These are phyloP conservation scores for Drosera capensis DNA, from an alignment of 148 eudicot genomes.

Conservation along the genomic window DNA sequence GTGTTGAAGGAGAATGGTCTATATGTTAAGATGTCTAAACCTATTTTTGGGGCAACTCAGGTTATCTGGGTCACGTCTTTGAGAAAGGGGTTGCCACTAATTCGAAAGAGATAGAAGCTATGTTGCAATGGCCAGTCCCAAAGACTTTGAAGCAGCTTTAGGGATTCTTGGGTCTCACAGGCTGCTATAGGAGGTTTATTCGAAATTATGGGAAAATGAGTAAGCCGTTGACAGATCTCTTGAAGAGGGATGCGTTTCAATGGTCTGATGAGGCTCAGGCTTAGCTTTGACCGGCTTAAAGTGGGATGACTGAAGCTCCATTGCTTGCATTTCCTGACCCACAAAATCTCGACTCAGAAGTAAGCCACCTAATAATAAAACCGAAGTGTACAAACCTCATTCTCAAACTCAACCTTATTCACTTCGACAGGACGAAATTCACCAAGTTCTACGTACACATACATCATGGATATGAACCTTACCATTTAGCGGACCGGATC, in stretches of 20 bases:
- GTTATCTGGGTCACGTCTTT: slow-evolving; percentile 6
- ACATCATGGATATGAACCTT: no score
- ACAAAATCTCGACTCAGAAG: no score
- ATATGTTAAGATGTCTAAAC: background rate
- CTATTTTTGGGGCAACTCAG: background rate
- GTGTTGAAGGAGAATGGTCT: background rate
- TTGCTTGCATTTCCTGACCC: no score
- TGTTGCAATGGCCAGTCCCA: background rate
- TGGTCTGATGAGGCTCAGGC: background rate
- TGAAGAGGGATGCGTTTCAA: background rate
- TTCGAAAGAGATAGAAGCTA: background rate
- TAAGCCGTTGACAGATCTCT: background rate
- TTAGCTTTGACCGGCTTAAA: no score
- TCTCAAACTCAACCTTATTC: no score
- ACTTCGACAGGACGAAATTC: no score
- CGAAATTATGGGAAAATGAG: slow-evolving; percentile 1
- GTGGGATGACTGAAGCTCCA: no score
- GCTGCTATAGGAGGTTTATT: slow-evolving; percentile 3
- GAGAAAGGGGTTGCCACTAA: background rate
- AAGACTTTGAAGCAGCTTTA: background rate
- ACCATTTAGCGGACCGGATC: no score
- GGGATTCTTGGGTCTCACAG: slow-evolving; percentile 2
- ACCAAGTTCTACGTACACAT: no score
- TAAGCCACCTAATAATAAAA: no score
- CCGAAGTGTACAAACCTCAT: no score